Percentiles rank a stretch among this genome's conserved stretches.
phyloP scores from a whole-genome alignment of 73 alveolate genomes.

The Tetrahymena thermophila region DNA sequence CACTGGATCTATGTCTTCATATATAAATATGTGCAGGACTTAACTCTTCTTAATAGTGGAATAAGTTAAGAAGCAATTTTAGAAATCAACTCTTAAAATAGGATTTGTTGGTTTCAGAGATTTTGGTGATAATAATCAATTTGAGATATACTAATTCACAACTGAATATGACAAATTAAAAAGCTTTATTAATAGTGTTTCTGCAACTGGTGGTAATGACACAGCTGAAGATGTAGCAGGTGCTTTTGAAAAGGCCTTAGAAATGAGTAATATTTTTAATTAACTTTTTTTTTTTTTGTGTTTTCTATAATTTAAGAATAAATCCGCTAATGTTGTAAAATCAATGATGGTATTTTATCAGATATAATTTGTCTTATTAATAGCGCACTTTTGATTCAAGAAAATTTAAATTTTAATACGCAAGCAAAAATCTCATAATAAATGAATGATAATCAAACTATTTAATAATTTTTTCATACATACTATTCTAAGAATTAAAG shows the following conservation, averaged over 20 bases:
- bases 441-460: too few species aligned
- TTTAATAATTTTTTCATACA: too few species aligned
- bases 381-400: background rate
- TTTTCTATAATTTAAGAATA: background rate
- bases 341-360: background rate
- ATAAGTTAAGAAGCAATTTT: background rate
- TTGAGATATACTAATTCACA: background rate
- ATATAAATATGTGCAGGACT: background rate
- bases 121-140: background rate
- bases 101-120: conserved; percentile 1
- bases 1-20: background rate
- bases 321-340: too few species aligned
- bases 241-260: background rate
- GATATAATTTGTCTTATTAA: background rate
- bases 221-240: background rate
- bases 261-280: background rate
- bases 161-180: background rate
- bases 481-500: too few species aligned
- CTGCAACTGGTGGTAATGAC: background rate
- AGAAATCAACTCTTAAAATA: background rate
- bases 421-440: too few species aligned
- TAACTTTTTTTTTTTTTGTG: background rate
- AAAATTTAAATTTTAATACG: background rate
- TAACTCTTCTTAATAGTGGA: background rate
- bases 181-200: background rate